Conservation (phyloP, 257 asterid species). For the Echites panduratus region DNA sequence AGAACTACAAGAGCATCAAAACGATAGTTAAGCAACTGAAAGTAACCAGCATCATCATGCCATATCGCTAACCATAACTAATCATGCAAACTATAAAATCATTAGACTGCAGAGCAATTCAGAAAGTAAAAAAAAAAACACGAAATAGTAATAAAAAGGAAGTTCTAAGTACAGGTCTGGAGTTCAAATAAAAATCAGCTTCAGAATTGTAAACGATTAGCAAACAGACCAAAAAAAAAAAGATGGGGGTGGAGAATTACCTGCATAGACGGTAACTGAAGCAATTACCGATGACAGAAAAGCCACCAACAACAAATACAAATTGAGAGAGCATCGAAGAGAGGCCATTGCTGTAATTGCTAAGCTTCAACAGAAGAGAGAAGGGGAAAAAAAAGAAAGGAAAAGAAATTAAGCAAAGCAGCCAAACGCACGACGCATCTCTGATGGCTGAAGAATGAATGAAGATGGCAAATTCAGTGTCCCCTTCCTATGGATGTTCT, state of each 20-base stretch:
- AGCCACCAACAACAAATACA: background rate
- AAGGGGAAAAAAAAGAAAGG: too few relatives aligned
- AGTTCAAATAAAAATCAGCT: background rate
- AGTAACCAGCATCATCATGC: background rate
- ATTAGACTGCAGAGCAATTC: background rate
- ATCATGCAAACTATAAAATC: background rate
- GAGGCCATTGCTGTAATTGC: constrained; percentile 5
- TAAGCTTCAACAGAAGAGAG: background rate
- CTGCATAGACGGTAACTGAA: background rate
- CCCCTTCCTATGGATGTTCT: background rate
- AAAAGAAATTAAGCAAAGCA: constrained; percentile 3
- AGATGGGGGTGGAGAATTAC: background rate
- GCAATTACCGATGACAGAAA: background rate
- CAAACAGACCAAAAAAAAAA: background rate
- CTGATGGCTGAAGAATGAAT: background rate
- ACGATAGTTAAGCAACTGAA: background rate
- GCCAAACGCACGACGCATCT: background rate
- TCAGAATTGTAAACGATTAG: background rate
- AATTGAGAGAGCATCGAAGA: background rate
- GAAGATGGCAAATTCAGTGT: background rate
- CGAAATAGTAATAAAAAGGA: background rate
- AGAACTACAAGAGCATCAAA: background rate
- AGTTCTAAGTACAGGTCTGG: background rate
- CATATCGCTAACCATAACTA: background rate
- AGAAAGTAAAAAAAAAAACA: background rate